These are phyloP conservation scores for Melastoma malabathricum DNA, from an alignment of 345 rosid species.

Conservation along the genomic window DNA sequence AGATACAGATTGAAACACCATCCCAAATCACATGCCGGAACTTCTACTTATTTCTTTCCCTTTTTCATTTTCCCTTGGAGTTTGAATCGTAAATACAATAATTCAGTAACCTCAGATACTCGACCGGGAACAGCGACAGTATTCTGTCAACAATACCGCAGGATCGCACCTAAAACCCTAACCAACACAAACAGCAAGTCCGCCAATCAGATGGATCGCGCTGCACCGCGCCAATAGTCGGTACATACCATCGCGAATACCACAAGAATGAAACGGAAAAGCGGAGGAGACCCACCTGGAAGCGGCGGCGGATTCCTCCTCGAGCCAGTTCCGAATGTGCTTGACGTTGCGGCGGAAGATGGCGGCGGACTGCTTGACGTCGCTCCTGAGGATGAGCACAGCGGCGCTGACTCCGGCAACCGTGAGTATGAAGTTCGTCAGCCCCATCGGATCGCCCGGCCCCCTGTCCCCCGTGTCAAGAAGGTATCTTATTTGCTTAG, in stretches of 20 bases:
- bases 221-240: not conserved
- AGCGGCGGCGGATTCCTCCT: constrained; percentile 71
- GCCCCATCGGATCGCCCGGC: constrained; percentile 27
- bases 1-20: no score
- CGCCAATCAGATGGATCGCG: no score
- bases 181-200: not conserved
- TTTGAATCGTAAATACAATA: no score
- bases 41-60: no score
- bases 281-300: constrained; percentile 34
- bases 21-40: no score
- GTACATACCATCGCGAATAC: not conserved
- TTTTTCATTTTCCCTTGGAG: no score
- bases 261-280: not conserved
- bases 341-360: constrained; percentile 71
- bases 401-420: constrained; percentile 92
- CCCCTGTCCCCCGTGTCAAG: no score
- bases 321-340: constrained; percentile 82
- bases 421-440: constrained; percentile 76
- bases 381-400: constrained; percentile 66
- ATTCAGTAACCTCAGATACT: no score
- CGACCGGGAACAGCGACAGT: no score
- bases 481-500: no score
- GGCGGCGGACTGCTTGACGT: constrained; percentile 76
- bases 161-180: no score
- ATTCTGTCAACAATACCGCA: no score